Evolutionary conservation across 352 stramenopile species (phyloP).

Genomic region (Globisporangium orthogonon): DNA sequence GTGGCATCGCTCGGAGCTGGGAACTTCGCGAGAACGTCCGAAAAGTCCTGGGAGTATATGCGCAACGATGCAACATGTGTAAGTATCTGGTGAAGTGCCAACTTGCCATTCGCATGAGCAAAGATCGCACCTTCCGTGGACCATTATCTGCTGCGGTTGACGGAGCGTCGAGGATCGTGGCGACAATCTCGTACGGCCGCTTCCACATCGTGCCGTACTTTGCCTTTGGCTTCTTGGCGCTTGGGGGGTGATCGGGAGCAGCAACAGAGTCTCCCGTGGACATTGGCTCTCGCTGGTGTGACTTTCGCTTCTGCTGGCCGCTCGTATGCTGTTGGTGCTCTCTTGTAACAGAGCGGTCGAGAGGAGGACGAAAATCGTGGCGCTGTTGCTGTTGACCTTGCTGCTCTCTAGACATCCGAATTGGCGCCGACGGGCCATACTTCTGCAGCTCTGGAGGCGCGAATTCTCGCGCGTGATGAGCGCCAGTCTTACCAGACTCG

Average conservation of each 20-base stretch:
- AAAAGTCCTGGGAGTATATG: slow-evolving; percentile 18
- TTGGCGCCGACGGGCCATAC: slow-evolving; percentile 37
- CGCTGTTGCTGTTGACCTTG: not conserved
- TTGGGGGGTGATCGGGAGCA: not conserved
- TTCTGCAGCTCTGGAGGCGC: slow-evolving; percentile 35
- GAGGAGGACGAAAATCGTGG: no score
- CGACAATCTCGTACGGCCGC: slow-evolving; percentile 71
- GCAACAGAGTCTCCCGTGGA: not conserved
- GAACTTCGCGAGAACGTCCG: slow-evolving; percentile 22
- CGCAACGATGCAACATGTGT: not conserved
- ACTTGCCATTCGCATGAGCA: not conserved
- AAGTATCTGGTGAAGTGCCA: not conserved
- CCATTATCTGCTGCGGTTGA: not conserved
- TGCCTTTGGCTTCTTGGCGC: slow-evolving; percentile 14
- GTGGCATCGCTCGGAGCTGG: slow-evolving; percentile 9
- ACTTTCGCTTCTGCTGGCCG: not conserved
- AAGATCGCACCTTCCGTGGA: not conserved
- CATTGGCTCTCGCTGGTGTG: not conserved
- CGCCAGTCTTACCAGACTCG: not conserved
- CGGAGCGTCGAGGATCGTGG: slow-evolving; percentile 40
- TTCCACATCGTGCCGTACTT: slow-evolving; percentile 59
- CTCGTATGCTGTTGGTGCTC: not conserved
- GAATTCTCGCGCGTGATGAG: slow-evolving; percentile 1
- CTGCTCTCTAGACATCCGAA: not conserved
- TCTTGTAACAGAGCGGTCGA: no score